Evolutionary conservation across 192 early-diverging fungal genomes (phyloP).

Genomic region (Neocallimastix lanati): DNA sequence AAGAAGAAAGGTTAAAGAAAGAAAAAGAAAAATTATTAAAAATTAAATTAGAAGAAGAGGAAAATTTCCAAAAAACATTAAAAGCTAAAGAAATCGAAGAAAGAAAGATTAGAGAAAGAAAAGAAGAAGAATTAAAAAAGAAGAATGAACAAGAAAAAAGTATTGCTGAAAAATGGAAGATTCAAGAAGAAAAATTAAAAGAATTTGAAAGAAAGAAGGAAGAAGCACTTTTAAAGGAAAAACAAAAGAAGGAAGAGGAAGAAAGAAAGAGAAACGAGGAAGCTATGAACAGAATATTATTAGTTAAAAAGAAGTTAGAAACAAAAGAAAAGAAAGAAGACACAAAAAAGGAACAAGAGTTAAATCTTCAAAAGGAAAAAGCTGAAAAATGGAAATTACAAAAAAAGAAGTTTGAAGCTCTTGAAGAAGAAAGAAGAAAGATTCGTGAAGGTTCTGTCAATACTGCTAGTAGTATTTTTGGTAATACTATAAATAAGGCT

Average conservation of each 20-base stretch:
- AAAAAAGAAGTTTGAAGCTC: background rate
- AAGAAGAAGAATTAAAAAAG: background rate
- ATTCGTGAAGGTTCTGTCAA: background rate
- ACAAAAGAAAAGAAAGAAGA: background rate
- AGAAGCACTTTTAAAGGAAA: background rate
- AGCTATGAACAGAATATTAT: background rate
- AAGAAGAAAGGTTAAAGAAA: background rate
- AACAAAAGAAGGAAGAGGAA: background rate
- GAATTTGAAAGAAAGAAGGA: background rate
- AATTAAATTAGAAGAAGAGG: background rate
- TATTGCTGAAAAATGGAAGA: background rate
- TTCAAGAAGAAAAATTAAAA: background rate
- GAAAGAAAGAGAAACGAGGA: background rate
- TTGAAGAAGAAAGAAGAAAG: background rate
- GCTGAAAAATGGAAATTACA: background rate
- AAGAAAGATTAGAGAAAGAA: background rate
- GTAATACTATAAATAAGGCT: too few relatives aligned
- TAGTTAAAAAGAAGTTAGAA: too few relatives aligned
- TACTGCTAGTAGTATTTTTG: too few relatives aligned
- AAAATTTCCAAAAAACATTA: background rate
- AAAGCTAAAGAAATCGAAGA: background rate
- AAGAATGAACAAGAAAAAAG: background rate
- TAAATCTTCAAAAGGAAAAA: background rate
- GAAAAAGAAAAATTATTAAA: background rate
- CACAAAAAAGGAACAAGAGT: background rate